Percentiles rank a stretch among this genome's conserved stretches.
These are phyloP conservation scores for Fusarium sp. DNA, from an alignment of 2,329 filamentous ascomycete species.

Conservation along the genomic window DNA sequence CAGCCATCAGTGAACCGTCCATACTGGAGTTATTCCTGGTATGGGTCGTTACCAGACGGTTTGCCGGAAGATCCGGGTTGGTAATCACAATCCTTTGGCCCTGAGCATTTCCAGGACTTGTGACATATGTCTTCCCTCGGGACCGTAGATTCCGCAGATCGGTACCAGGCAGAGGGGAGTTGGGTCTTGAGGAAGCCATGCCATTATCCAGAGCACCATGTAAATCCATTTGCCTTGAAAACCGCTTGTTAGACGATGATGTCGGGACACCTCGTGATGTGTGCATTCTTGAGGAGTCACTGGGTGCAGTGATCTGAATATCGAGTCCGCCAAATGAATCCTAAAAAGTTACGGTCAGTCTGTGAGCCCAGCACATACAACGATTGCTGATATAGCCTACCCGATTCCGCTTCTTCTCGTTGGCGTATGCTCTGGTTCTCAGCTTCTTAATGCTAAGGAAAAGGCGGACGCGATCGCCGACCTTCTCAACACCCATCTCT, in stretches of 20 bases:
- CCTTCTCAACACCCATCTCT: constrained; percentile 98
- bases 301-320: constrained; percentile 60
- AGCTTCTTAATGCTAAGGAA: constrained; percentile 88
- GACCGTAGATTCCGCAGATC: constrained; percentile 66
- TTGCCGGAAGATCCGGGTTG: constrained; percentile 72
- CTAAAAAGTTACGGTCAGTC: constrained; percentile 57
- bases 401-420: constrained; percentile 86
- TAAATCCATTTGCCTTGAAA: constrained; percentile 71
- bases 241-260: constrained; percentile 66
- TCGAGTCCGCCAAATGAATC: constrained; percentile 88
- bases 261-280: constrained; percentile 62
- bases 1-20: constrained; percentile 87
- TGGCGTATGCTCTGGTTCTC: constrained; percentile 79
- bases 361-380: background rate
- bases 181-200: constrained; percentile 75
- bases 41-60: constrained; percentile 74
- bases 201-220: constrained; percentile 57
- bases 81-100: constrained; percentile 49
- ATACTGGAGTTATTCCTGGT: constrained; percentile 85
- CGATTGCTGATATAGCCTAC: constrained; percentile 63
- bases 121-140: constrained; percentile 62
- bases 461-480: constrained; percentile 94
- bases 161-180: constrained; percentile 70
- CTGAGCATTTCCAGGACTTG: constrained; percentile 33
- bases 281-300: constrained; percentile 68